Base-by-base conservation (phyloP, 2,329 filamentous ascomycete genomes). In the Hypoxylon rubiginosum region DNA sequence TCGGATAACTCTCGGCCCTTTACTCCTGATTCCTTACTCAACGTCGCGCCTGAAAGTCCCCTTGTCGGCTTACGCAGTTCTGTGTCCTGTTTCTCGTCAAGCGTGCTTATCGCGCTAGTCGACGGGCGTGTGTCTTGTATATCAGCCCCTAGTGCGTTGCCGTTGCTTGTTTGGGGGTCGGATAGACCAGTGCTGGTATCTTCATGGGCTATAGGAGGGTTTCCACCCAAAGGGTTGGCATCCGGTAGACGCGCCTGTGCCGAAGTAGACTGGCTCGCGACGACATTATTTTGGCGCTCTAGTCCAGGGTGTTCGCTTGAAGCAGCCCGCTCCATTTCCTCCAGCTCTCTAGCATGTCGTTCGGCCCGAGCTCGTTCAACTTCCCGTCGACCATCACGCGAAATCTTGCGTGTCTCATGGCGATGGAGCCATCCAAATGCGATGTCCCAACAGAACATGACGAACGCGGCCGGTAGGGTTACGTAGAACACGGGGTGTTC, bases 381-480 rank as follows among this genome's bases (percentile, higher is more conserved):
- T 39, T 86, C 84, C 26, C 79, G 71, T 21, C 85, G 82, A 2
- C 88, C 88, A 48, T 83, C 82, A 2, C 80, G 81, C 2, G 90
- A 88, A 45, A 91, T 89, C 15, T 85, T 80, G 0, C 90, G 85
- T 0, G 90, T 92, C 66, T 91, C 85, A 3, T 88, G 74, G 2
- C 90, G 83, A 72, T 89, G 81, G 1, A 82, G 71, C 90, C 90
- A 93, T 0, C 90, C 91, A 64, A 84, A 88, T 0, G 70, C 78
- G 5, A 92, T 41, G 70, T 93, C 90, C 84, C 89, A 92, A 70
- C 83, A 86, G 48, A 93, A 86, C 86, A 92, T 90, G 54, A 92
- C 78, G 28, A 88, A 81, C 0, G 91, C 90, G 0, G 88, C 91
- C 1, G 91, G 91, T 2, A 92, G 73, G 0, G 91, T 93, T 0